Evolutionary conservation across 192 early-diverging fungal genomes (phyloP), one percentile per base, ranked within the genome.

Genomic region (Backusella morwellensis): DNA sequence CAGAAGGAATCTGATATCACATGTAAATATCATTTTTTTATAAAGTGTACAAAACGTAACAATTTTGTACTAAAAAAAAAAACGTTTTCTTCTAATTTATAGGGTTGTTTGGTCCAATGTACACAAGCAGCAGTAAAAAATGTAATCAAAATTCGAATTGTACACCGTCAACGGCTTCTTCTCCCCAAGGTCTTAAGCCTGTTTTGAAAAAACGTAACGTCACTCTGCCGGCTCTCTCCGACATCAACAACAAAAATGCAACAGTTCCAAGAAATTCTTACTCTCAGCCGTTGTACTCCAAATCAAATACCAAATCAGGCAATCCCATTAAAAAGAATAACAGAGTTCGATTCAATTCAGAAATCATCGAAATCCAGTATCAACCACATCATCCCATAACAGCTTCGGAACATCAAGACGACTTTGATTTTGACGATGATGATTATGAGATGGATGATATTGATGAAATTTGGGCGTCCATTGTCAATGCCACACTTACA

Each of bases 1-100:
- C 82, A 84, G 68, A 84, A 84, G 70, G 82, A 80, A 66, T 76
- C 79, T 26, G 82, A 84, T 68, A 80, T 84, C 50, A 84, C 82
- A 75, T 84, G 82, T 79, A 79, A 70, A 15, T 15, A 12, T 44
- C 54, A 26, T 59, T 12, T 59, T 59, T 59, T 59, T 59, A 29
- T 26, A 63, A 29, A 63, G 26, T 63, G 12, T 26, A 59, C 41
- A 72, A 50, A 29, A 34, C 47, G 29, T 50, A 71, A 72, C 69
- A 70, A 70, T 29, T 40, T 26, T 42, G 23, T 42, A 71, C 21
- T 44, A 44, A 72, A 11, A 68, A 72, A 3, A 36, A 34, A 6
- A 34, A 6, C 6, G 3, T 68, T 8, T 68, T 68, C 7, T 35
- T 35, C 26, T 23, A 15, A 63, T 12, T 35, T 74, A 38, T 52